Evolutionary conservation across 1,139 yeast genomes (phyloP).

Genomic region (Magnusiomyces suaveolens): DNA sequence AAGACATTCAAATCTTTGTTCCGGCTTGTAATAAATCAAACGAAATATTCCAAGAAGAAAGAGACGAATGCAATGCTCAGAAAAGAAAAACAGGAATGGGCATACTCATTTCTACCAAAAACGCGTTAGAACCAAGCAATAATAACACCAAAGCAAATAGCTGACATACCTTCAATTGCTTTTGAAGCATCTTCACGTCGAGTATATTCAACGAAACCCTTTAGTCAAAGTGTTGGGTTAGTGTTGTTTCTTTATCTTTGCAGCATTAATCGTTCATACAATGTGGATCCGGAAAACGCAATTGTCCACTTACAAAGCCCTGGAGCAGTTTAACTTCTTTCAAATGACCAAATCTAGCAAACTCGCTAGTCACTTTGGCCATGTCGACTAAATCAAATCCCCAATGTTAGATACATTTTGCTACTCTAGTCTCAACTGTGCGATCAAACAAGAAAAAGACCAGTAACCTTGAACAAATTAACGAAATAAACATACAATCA

Average conservation of each 20-base stretch:
- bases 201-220: conserved; percentile 24
- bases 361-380: conserved; percentile 53
- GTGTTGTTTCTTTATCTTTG: too few relatives aligned
- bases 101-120: conserved; percentile 1
- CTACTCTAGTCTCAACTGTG: too few relatives aligned
- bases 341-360: conserved; percentile 58
- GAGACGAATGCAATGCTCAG: background rate
- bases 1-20: background rate
- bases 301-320: conserved; percentile 46
- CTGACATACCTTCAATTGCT: conserved; percentile 21
- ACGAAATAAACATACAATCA: conserved; percentile 1
- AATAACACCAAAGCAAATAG: background rate
- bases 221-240: background rate
- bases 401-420: too few relatives aligned
- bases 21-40: background rate
- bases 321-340: conserved; percentile 57
- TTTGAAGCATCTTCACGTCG: conserved; percentile 24
- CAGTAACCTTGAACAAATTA: too few relatives aligned
- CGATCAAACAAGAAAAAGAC: too few relatives aligned
- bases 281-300: too few relatives aligned
- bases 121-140: background rate
- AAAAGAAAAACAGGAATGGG: background rate
- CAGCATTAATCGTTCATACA: too few relatives aligned
- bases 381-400: conserved; percentile 40
- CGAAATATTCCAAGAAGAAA: background rate